Evolutionary conservation across 768 basidiomycete genomes (phyloP), one percentile per base, ranked within the genome.

Genomic region (Clavulina sp.): DNA sequence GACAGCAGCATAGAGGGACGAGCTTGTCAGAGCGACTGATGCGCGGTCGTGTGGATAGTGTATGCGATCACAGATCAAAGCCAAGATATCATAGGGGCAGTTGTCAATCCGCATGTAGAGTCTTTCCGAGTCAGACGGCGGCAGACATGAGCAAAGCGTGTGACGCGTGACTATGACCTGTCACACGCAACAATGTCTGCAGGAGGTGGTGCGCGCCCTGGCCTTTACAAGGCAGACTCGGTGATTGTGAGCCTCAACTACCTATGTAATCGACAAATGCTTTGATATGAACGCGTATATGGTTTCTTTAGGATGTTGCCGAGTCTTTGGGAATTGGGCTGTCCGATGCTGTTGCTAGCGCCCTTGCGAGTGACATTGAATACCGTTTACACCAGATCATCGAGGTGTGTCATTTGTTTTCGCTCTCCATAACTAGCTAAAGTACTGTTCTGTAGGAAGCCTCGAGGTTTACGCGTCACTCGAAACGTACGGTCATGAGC

Each of bases 381-480:
- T 96, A 96, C 66, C 73, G 95, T 54, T 76, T 96, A 62, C 88
- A 93, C 64, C 87, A 97, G 62, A 82, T 97, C 38, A 75, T 93
- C 58, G 87, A 95, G 75, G 88, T 87, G 56, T 40, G 69, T 60
- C 19, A 23, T 13, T 33, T 50, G 40, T 28, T 16, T 4, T 28
- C n/a, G 13, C 9, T 13, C 16, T 13, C 43, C 24, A 26, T 46
- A 9, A 13, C 26, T 9, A 9, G 13, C 43, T 46, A 24, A 46
- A 13, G 13, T 46, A 28, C 46, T 5, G 41, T 23, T 19, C 4
- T 52, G 13, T 67, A 92, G 83, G 93, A 97, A 74, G 89, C 93
- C 5, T 80, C 89, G 24, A 83, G 92, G 49, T 99, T 93, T 66
- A 95, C 93, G 86, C 77, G 89, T 23, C 91, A 97, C 64, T 84